phyloP scores from a whole-genome alignment of 257 asterid genomes.

The Solanum commersonii region DNA sequence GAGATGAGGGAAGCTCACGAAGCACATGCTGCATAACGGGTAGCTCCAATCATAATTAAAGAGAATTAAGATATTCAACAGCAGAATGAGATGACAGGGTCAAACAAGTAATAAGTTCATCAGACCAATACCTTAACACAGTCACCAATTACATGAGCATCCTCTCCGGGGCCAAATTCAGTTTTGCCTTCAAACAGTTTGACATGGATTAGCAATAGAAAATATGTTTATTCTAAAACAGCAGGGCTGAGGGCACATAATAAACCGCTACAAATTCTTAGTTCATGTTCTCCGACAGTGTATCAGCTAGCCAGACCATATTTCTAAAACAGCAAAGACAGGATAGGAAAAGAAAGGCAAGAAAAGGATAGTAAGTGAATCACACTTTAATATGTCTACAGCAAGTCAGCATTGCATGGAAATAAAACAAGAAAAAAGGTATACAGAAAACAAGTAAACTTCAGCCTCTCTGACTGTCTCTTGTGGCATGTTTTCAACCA shows the following conservation, averaged over 20 bases:
- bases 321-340: not conserved
- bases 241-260: not conserved
- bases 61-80: not conserved
- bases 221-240: not conserved
- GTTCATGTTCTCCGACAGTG: not conserved
- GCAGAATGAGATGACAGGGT: not conserved
- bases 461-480: not conserved
- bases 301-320: not conserved
- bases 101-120: not conserved
- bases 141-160: conserved; percentile 88
- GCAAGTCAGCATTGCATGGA: not conserved
- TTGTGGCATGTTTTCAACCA: not conserved
- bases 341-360: not conserved
- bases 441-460: not conserved
- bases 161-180: conserved; percentile 72
- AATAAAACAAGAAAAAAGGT: not conserved
- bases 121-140: conserved; percentile 65
- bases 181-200: conserved; percentile 39
- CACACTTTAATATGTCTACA: not conserved
- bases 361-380: not conserved
- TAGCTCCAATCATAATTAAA: conserved; percentile 1
- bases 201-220: not conserved
- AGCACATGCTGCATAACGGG: conserved; percentile 72
- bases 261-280: not conserved
- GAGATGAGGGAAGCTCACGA: conserved; percentile 93